Percentiles rank a stretch among this genome's conserved stretches.
phyloP scores from a whole-genome alignment of 1,139 yeast genomes.

The Sugiyamaella paludigena region DNA sequence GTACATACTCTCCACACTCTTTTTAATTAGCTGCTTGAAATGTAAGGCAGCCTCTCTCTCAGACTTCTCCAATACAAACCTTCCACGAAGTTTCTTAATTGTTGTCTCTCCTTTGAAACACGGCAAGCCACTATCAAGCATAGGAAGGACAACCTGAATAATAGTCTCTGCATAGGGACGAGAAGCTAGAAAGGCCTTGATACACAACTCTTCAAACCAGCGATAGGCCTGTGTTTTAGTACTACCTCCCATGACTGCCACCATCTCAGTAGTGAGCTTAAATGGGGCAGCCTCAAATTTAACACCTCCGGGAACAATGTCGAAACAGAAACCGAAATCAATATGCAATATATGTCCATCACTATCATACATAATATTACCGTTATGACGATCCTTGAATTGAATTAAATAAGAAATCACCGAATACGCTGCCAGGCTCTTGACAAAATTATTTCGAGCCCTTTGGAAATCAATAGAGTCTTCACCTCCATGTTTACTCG shows the following conservation, averaged over 20 bases:
- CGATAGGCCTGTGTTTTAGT: conserved; percentile 80
- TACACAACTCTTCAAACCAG: conserved; percentile 94
- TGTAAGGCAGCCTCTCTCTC: conserved; percentile 83
- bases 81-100: conserved; percentile 65
- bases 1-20: conserved; percentile 81
- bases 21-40: conserved; percentile 72
- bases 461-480: conserved; percentile 83
- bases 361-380: conserved; percentile 97
- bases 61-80: conserved; percentile 78
- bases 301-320: conserved; percentile 98
- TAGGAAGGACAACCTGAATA: conserved; percentile 81
- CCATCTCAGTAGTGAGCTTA: conserved; percentile 95
- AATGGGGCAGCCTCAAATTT: conserved; percentile 97
- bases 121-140: conserved; percentile 94
- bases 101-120: conserved; percentile 86
- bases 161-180: conserved; percentile 88
- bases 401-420: conserved; percentile 89
- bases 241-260: conserved; percentile 89
- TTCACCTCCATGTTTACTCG: conserved; percentile 91
- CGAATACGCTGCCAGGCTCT: conserved; percentile 93
- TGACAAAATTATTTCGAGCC: conserved; percentile 89
- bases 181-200: conserved; percentile 86
- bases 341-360: conserved; percentile 93
- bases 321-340: conserved; percentile 98
- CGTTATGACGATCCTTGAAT: conserved; percentile 97